Conservation (phyloP, 2,329 filamentous ascomycete species). For the Aspergillus pseudotamarii region DNA sequence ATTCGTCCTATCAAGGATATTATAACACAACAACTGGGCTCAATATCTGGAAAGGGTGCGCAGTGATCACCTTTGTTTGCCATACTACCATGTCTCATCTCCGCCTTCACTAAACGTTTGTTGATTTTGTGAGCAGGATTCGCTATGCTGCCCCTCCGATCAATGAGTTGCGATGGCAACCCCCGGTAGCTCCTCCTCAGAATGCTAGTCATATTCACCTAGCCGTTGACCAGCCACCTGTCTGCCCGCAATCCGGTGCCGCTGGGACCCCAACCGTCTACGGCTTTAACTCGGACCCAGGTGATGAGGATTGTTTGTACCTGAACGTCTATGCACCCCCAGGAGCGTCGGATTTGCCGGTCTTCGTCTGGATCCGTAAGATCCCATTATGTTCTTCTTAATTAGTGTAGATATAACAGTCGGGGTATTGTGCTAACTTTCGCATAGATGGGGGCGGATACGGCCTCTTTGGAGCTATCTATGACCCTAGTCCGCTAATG, state of each 20-base stretch:
- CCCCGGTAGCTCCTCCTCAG: not conserved
- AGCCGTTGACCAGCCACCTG: slow-evolving; percentile 2
- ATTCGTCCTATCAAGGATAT: not conserved
- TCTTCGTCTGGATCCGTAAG: slow-evolving; percentile 8
- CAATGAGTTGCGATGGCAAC: slow-evolving; percentile 6
- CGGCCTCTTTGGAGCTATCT: not conserved
- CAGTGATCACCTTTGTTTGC: not conserved
- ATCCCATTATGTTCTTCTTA: not conserved
- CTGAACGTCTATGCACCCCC: slow-evolving; percentile 3
- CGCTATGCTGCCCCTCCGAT: slow-evolving; percentile 10
- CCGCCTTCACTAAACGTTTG: not conserved
- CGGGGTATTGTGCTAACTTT: not conserved
- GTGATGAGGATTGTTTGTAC: slow-evolving; percentile 2
- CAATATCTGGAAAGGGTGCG: not conserved
- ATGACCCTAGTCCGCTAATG: not conserved
- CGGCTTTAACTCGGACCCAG: not conserved
- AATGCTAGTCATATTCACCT: not conserved
- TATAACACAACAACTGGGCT: not conserved
- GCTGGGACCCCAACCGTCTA: not conserved
- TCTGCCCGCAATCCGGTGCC: not conserved
- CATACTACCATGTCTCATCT: not conserved
- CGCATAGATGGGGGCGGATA: not conserved
- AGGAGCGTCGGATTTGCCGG: not conserved
- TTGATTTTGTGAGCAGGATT: not conserved
- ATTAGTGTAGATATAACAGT: not conserved